Evolutionary conservation across 2,329 filamentous ascomycete species (phyloP).

Genomic region (Curvularia spicifera): DNA sequence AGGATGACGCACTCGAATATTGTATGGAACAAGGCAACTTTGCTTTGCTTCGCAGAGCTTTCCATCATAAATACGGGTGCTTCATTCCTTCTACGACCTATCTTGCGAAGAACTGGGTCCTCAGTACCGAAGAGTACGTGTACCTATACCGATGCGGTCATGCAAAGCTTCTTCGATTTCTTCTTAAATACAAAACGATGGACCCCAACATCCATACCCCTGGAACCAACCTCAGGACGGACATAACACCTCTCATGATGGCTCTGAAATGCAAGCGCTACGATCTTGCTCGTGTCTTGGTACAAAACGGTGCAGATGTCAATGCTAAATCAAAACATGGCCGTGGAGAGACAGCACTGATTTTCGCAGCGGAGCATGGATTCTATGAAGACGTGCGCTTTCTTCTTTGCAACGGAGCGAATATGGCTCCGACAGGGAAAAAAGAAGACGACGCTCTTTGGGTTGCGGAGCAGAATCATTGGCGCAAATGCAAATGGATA

Average conservation of each 20-base stretch:
- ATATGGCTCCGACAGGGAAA: not conserved
- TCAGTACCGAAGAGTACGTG: too few relatives aligned
- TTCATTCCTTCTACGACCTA: too few relatives aligned
- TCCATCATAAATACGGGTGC: too few relatives aligned
- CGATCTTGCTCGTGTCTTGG: constrained; percentile 4
- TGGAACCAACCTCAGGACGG: too few relatives aligned
- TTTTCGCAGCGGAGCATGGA: not conserved
- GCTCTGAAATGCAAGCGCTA: not conserved
- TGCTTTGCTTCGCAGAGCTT: too few relatives aligned
- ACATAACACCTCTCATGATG: constrained; percentile 1
- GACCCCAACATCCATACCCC: not conserved
- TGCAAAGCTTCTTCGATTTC: not conserved
- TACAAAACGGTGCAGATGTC: constrained; percentile 1
- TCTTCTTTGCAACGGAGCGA: not conserved
- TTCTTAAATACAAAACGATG: not conserved
- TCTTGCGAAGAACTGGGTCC: too few relatives aligned
- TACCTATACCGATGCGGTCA: not conserved
- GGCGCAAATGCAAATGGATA: not conserved
- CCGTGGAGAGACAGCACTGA: not conserved
- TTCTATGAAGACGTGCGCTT: not conserved
- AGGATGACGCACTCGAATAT: not conserved
- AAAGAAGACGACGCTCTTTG: not conserved
- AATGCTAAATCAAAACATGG: not conserved
- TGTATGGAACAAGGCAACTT: too few relatives aligned
- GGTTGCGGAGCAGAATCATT: not conserved